These are phyloP conservation scores for Cyclospora cayetanensis DNA, from an alignment of 169 alveolate species.

Conservation along the genomic window DNA sequence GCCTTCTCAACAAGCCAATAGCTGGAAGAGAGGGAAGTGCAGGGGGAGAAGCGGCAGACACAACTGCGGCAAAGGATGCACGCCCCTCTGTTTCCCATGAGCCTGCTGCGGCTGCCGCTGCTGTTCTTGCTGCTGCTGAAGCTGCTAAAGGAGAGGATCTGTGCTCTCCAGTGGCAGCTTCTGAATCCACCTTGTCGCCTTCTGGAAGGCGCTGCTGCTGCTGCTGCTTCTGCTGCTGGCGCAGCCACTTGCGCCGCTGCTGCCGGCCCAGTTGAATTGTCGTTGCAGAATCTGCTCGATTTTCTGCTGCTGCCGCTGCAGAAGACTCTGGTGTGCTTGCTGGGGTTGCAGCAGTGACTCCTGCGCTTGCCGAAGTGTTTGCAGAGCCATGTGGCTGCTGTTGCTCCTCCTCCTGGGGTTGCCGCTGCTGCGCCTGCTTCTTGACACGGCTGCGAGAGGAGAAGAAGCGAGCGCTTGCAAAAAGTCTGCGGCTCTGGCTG, in stretches of 20 bases:
- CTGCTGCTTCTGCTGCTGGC: background rate
- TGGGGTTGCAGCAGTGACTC: background rate
- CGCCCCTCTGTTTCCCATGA: background rate
- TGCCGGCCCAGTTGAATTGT: background rate
- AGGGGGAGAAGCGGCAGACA: constrained; percentile 29
- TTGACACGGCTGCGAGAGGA: background rate
- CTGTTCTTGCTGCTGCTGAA: background rate
- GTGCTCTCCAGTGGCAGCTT: background rate
- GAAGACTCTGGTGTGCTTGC: background rate
- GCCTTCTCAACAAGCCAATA: constrained; percentile 81
- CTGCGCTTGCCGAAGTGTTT: background rate
- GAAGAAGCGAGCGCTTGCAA: background rate
- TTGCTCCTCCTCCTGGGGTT: constrained; percentile 18
- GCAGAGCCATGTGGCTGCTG: background rate
- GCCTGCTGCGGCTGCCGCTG: background rate
- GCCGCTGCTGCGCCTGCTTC: background rate
- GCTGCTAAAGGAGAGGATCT: background rate
- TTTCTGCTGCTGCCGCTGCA: background rate
- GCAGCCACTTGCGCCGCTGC: background rate
- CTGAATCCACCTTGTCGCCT: background rate
- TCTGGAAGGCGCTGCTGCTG: background rate
- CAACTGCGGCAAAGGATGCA: background rate
- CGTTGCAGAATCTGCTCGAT: background rate
- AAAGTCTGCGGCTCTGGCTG: background rate
- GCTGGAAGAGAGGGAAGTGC: constrained; percentile 78